Conservation (phyloP, 1,284 basidiomycete species). For the Marasmius sp. region DNA sequence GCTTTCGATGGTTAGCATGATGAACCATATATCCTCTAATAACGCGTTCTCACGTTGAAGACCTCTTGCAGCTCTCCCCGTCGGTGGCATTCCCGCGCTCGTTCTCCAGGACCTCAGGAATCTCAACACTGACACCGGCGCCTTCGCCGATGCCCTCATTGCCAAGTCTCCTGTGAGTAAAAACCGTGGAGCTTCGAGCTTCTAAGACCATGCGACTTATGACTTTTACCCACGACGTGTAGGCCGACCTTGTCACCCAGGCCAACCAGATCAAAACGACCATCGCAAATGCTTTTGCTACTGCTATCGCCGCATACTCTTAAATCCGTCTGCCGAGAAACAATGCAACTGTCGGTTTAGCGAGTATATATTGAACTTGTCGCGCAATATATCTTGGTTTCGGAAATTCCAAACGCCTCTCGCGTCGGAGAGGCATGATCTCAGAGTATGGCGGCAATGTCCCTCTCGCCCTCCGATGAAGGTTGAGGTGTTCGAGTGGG, state of each 20-base stretch:
- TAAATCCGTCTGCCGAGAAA: background rate
- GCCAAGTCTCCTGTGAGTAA: slow-evolving; percentile 20
- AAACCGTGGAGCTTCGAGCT: background rate
- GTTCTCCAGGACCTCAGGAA: slow-evolving; percentile 23
- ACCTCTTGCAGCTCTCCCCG: slow-evolving; percentile 19
- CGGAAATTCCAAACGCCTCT: too few species aligned
- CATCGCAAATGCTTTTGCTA: background rate
- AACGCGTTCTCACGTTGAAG: too few species aligned
- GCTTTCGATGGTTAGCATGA: slow-evolving; percentile 12
- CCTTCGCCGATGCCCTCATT: slow-evolving; percentile 21
- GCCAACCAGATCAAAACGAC: background rate
- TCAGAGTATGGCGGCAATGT: too few species aligned
- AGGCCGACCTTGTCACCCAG: background rate
- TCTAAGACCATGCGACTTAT: background rate
- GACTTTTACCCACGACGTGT: too few species aligned
- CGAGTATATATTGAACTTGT: too few species aligned
- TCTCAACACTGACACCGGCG: slow-evolving; percentile 15
- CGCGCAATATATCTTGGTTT: too few species aligned
- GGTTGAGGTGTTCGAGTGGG: too few species aligned
- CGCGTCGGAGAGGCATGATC: too few species aligned
- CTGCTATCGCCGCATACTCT: background rate
- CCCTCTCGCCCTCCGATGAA: too few species aligned
- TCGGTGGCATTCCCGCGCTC: slow-evolving; percentile 26
- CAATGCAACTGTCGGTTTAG: too few species aligned
- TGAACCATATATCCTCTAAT: background rate